Conservation (phyloP, 2,329 filamentous ascomycete genomes). For the Cadophora malorum region DNA sequence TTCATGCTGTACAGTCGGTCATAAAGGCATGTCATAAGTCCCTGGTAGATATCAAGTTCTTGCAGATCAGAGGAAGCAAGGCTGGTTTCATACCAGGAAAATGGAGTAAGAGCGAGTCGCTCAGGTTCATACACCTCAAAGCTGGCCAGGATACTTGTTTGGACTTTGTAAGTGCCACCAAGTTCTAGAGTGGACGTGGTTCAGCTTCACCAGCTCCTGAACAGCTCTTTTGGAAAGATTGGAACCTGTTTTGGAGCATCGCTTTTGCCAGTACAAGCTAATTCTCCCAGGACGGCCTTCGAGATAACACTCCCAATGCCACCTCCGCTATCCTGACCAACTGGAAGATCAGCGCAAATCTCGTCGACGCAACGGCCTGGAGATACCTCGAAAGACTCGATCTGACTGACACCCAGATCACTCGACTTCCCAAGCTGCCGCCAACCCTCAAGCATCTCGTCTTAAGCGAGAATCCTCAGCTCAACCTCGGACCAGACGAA, state of each 20-base stretch:
- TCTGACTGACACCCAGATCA: slow-evolving; percentile 32
- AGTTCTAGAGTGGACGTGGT: background rate
- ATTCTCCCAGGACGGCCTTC: slow-evolving; percentile 31
- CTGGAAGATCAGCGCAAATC: slow-evolving; percentile 26
- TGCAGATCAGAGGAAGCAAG: slow-evolving; percentile 22
- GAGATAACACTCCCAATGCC: slow-evolving; percentile 35
- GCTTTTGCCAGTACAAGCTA: background rate
- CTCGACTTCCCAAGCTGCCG: slow-evolving; percentile 37
- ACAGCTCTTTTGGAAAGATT: background rate
- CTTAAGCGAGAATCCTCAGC: slow-evolving; percentile 31
- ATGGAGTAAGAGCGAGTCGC: slow-evolving; percentile 32
- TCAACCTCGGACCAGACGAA: slow-evolving; percentile 24
- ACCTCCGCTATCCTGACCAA: slow-evolving; percentile 30
- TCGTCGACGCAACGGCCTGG: slow-evolving; percentile 32
- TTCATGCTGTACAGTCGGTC: slow-evolving; percentile 24
- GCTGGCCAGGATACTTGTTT: slow-evolving; percentile 19
- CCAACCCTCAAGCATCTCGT: slow-evolving; percentile 39
- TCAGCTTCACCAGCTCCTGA: background rate
- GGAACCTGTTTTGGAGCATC: no score
- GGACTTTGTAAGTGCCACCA: slow-evolving; percentile 34
- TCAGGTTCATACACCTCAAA: slow-evolving; percentile 31
- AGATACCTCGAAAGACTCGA: slow-evolving; percentile 37
- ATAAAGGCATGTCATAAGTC: slow-evolving; percentile 33
- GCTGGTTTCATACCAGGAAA: background rate
- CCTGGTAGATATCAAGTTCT: slow-evolving; percentile 35